These are phyloP conservation scores for Verticillium albo-atrum DNA, from an alignment of 2,329 filamentous ascomycete genomes.

Conservation along the genomic window DNA sequence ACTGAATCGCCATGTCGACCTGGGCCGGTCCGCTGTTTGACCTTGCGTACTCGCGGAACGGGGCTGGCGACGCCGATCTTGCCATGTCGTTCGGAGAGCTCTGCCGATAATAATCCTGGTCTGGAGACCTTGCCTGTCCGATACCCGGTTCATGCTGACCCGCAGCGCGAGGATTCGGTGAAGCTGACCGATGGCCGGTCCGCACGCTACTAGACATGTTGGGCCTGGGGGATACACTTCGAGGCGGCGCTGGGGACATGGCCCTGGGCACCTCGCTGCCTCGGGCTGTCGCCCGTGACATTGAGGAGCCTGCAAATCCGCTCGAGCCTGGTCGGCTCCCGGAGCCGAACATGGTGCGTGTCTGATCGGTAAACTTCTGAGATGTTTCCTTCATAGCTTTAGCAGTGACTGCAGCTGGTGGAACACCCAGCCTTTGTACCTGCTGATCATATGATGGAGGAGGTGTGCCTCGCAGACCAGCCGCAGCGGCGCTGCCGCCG, in stretches of 20 bases:
- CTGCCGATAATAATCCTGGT: conserved; percentile 47
- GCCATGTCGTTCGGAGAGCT: conserved; percentile 45
- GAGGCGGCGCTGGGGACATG: conserved; percentile 64
- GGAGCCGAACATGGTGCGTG: conserved; percentile 68
- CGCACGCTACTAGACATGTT: conserved; percentile 43
- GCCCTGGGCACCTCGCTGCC: conserved; percentile 55
- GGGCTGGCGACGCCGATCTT: conserved; percentile 42
- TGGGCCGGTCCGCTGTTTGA: conserved; percentile 47
- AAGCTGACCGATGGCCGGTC: conserved; percentile 42
- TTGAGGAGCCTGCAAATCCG: conserved; percentile 29
- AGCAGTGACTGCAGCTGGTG: conserved; percentile 86
- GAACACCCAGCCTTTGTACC: conserved; percentile 77
- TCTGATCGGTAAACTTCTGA: conserved; percentile 80
- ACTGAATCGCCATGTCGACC: conserved; percentile 63
- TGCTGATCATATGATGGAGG: conserved; percentile 83
- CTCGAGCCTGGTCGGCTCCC: conserved; percentile 30
- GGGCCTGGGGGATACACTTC: conserved; percentile 60
- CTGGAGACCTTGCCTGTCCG: conserved; percentile 22
- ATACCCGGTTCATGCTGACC: conserved; percentile 21
- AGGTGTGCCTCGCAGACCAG: conserved; percentile 67
- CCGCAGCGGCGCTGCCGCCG: conserved; percentile 38
- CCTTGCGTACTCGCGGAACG: conserved; percentile 42
- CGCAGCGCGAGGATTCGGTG: conserved; percentile 55
- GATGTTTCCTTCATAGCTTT: conserved; percentile 95
- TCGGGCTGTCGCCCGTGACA: conserved; percentile 55